Base-by-base conservation (phyloP, 495 filamentous ascomycete genomes). In the Penicillium subrubescens region DNA sequence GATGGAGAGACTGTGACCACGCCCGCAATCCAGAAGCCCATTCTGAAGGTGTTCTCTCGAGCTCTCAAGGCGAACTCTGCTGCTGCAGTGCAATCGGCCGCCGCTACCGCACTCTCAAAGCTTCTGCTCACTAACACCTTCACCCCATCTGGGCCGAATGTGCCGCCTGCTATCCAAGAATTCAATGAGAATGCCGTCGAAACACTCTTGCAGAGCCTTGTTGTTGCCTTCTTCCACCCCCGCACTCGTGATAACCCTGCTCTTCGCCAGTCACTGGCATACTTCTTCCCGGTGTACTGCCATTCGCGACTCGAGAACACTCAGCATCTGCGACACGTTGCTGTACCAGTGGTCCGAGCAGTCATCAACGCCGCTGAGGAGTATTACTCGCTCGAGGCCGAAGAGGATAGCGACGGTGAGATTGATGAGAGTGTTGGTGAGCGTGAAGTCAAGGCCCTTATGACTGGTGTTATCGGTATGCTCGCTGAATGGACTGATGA, bases 401-500 rank as follows among this genome's bases (percentile, higher is more conserved):
- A 82, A 50, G 85, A 86, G 46, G 82, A 85, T 55, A 77, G 79
- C 61, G 77, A 80, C 52, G 77, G 82, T 14, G 73, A 81, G 35
- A 82, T 93, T 51, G 87, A 90, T 55, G 89, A 91, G 63, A 87
- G 82, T 4, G 73, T 91, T 25, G 92, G 91, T 8, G 88, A 93
- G 31, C 87, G 88, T 23, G 94, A 95, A 61, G 85, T 90, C 53
- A 96, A 95, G 85, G 89, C 95, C 1, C 84, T 88, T 29, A 84
- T 95, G 67, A 80, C 77, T 10, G 85, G 88, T 33, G 90, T 97
- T 35, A 85, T 88, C 31, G 89, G 88, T 3, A 93, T 95, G 77
- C 75, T 99, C 2, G 85, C 92, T 1, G 95, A 99, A 72, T 99
- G 95, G 95, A 98, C 95, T 5, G 95, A 99, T 75, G 92, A 94